Percentiles rank a stretch among this genome's conserved stretches.
phyloP scores from a whole-genome alignment of 441 rosid genomes.

The California macrophylla region DNA sequence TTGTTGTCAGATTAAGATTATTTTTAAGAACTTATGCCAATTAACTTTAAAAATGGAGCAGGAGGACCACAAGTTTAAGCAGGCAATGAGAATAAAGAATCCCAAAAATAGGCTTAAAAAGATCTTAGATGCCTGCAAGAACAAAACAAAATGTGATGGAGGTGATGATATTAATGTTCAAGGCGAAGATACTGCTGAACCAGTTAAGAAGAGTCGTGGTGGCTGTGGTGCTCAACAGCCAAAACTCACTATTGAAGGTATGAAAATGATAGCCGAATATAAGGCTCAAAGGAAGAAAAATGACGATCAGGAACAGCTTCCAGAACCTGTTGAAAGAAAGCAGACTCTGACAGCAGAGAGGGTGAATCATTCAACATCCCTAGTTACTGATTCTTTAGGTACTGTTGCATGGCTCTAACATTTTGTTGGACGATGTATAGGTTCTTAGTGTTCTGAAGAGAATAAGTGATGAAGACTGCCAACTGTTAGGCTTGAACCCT shows the following conservation, averaged over 20 bases:
- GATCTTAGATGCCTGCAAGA: conserved; percentile 85
- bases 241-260: conserved; percentile 84
- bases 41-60: conserved; percentile 22
- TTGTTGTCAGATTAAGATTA: too few relatives aligned
- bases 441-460: conserved; percentile 87
- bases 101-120: conserved; percentile 84
- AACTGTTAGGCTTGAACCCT: conserved; percentile 72
- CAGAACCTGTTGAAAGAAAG: conserved; percentile 91
- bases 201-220: conserved; percentile 72
- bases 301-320: conserved; percentile 89
- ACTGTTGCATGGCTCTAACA: conserved; percentile 13
- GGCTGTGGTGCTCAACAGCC: conserved; percentile 86
- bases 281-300: conserved; percentile 68
- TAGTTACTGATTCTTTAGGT: neutral
- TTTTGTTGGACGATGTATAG: conserved; percentile 26
- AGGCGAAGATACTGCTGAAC: conserved; percentile 60
- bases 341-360: conserved; percentile 91
- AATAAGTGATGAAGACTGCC: conserved; percentile 91
- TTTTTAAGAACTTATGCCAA: neutral
- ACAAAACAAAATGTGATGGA: conserved; percentile 82
- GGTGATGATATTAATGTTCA: conserved; percentile 74
- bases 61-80: conserved; percentile 96
- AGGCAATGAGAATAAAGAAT: conserved; percentile 82
- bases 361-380: conserved; percentile 33
- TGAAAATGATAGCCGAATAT: conserved; percentile 94